Conservation (phyloP, 805 yeast species). For the Metschnikowia hibisci region DNA sequence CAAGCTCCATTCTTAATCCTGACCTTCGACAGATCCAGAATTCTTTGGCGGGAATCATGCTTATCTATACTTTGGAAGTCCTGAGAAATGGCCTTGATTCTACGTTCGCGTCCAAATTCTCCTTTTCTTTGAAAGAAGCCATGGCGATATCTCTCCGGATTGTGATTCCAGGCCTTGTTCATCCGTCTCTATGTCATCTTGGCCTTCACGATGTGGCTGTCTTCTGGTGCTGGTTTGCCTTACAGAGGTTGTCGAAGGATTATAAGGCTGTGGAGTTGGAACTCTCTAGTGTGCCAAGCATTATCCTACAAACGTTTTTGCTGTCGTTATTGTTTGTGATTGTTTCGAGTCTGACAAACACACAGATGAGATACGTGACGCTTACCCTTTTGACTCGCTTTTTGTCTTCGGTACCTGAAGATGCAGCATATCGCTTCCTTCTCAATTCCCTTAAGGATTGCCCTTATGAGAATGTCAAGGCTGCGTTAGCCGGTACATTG, state of each 20-base stretch:
- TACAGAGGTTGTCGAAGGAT: slow-evolving; percentile 19
- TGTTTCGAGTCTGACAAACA: slow-evolving; percentile 7
- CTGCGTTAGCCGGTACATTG: slow-evolving; percentile 61
- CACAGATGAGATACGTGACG: slow-evolving; percentile 38
- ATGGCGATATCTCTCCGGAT: slow-evolving; percentile 24
- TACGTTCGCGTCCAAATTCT: background rate
- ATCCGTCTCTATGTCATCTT: slow-evolving; percentile 17
- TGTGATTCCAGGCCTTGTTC: slow-evolving; percentile 35
- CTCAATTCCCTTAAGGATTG: slow-evolving; percentile 61
- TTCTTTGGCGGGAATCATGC: slow-evolving; percentile 26
- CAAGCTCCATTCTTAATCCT: slow-evolving; percentile 22
- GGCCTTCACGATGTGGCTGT: slow-evolving; percentile 27
- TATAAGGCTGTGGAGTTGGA: slow-evolving; percentile 24
- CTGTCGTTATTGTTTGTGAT: slow-evolving; percentile 27
- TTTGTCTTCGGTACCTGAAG: slow-evolving; percentile 55
- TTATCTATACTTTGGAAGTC: slow-evolving; percentile 15
- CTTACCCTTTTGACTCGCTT: slow-evolving; percentile 64
- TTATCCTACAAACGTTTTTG: slow-evolving; percentile 27
- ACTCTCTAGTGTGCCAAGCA: slow-evolving; percentile 28
- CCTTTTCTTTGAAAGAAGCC: slow-evolving; percentile 18
- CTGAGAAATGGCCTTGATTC: slow-evolving; percentile 6
- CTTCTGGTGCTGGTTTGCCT: slow-evolving; percentile 39
- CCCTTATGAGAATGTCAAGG: slow-evolving; percentile 58
- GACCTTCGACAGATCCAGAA: slow-evolving; percentile 27
- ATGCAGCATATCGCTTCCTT: slow-evolving; percentile 54